These are phyloP conservation scores for Bipolaris bicolor DNA, from an alignment of 2,329 filamentous ascomycete species.

Conservation along the genomic window DNA sequence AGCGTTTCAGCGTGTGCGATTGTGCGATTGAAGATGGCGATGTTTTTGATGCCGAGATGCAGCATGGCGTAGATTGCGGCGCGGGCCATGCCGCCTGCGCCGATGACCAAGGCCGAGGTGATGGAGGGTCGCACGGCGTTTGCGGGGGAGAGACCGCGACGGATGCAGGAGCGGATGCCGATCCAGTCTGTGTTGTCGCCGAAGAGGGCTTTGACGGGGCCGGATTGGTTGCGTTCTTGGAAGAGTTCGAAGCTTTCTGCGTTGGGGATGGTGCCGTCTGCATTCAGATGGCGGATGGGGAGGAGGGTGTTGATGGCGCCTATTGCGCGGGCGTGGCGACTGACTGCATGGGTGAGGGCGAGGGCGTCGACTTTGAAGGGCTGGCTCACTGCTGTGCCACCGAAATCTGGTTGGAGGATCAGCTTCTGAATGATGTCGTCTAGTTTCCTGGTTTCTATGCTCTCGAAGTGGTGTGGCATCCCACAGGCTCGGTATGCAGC, in stretches of 20 bases:
- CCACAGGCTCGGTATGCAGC: constrained; percentile 70
- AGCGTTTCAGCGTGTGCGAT: constrained; percentile 67
- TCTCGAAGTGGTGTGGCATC: constrained; percentile 69
- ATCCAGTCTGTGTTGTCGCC: constrained; percentile 85
- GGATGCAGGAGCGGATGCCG: constrained; percentile 74
- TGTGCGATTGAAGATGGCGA: constrained; percentile 76
- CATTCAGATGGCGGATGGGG: constrained; percentile 66
- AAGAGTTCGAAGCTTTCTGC: constrained; percentile 59
- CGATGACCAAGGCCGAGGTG: constrained; percentile 61
- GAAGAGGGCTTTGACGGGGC: constrained; percentile 71
- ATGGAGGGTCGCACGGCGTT: constrained; percentile 60
- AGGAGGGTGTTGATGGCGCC: constrained; percentile 78
- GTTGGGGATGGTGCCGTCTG: constrained; percentile 63
- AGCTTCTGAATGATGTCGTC: constrained; percentile 64
- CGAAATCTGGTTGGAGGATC: constrained; percentile 69
- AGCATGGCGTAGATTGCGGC: constrained; percentile 80
- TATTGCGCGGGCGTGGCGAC: constrained; percentile 73
- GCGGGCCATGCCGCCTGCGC: constrained; percentile 73
- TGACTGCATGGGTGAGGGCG: constrained; percentile 67
- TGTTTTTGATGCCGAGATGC: constrained; percentile 76
- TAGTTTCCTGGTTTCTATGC: constrained; percentile 66
- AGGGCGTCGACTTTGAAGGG: constrained; percentile 77
- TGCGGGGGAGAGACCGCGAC: constrained; percentile 73
- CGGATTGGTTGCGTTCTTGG: constrained; percentile 65
- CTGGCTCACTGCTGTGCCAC: constrained; percentile 72